Evolutionary conservation across 257 asterid genomes (phyloP).

Genomic region (Jaltomata sinuosa): DNA sequence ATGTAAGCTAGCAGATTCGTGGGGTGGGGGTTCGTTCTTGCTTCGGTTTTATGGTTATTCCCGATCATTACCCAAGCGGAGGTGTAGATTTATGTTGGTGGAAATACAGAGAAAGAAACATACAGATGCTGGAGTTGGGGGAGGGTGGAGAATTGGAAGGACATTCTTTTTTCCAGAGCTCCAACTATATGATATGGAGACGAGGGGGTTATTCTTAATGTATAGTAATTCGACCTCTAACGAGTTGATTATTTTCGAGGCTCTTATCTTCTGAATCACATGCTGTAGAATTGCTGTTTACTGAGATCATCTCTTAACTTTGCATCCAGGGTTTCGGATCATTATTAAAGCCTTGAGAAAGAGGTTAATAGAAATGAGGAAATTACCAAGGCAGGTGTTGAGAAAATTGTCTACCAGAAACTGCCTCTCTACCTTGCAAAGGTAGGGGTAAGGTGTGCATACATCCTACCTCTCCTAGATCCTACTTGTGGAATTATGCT

Average conservation of each 20-base stretch:
- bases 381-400: background rate
- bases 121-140: background rate
- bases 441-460: no score
- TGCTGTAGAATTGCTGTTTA: background rate
- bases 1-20: slow-evolving; percentile 44
- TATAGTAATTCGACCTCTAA: slow-evolving; percentile 24
- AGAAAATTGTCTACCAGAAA: background rate
- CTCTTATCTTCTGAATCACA: background rate
- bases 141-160: slow-evolving; percentile 8
- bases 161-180: slow-evolving; percentile 9
- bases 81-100: slow-evolving; percentile 41
- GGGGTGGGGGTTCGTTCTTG: slow-evolving; percentile 14
- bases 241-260: slow-evolving; percentile 14
- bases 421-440: no score
- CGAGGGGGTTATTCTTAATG: slow-evolving; percentile 13
- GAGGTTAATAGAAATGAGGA: background rate
- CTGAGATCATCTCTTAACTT: background rate
- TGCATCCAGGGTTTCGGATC: background rate
- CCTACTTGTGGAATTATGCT: no score
- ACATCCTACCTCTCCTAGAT: no score
- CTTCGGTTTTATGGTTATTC: slow-evolving; percentile 44
- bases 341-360: background rate
- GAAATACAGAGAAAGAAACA: slow-evolving; percentile 3
- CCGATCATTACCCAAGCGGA: slow-evolving; percentile 99
- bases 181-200: slow-evolving; percentile 15